Percentiles rank a stretch among this genome's conserved stretches.
These are phyloP conservation scores for Paxillus involutus DNA, from an alignment of 768 basidiomycete genomes.

Conservation along the genomic window DNA sequence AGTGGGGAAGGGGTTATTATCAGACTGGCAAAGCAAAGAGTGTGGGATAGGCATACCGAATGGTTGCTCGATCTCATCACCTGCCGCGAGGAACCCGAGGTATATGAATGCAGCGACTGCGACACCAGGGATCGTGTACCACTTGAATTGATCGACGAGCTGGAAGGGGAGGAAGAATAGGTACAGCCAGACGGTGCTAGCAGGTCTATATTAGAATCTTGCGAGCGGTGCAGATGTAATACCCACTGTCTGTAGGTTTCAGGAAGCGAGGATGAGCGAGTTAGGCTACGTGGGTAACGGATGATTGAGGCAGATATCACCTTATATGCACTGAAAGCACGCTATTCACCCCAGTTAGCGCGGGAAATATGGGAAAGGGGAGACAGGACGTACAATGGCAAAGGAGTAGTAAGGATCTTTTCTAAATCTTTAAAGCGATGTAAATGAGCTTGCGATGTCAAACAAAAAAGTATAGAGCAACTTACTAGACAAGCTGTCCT, in stretches of 20 bases:
- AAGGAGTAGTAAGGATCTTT: conserved; percentile 59
- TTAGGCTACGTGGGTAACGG: neutral
- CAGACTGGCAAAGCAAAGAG: neutral
- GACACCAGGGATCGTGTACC: conserved; percentile 67
- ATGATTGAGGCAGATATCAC: neutral
- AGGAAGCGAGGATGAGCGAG: neutral
- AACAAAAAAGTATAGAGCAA: neutral
- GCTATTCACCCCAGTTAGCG: neutral
- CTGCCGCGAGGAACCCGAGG: conserved; percentile 74
- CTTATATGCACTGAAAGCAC: neutral
- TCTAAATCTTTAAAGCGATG: conserved; percentile 44
- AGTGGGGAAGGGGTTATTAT: neutral
- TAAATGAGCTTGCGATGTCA: neutral
- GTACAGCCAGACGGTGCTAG: conserved; percentile 68
- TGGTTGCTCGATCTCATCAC: conserved; percentile 69
- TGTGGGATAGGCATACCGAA: conserved; percentile 44
- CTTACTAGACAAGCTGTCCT: conserved; percentile 52
- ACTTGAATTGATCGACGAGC: conserved; percentile 58
- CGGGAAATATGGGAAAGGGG: neutral
- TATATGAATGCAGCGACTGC: conserved; percentile 69
- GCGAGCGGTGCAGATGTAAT: neutral
- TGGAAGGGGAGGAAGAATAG: conserved; percentile 80
- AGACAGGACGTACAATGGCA: conserved; percentile 56
- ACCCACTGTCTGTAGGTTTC: neutral
- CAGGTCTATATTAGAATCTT: neutral